A percentile compares a stretch with the other conserved stretches of the same genome.
These are phyloP conservation scores for Sporisorium graminicola DNA, from an alignment of 1,284 basidiomycete species.

Conservation along the genomic window DNA sequence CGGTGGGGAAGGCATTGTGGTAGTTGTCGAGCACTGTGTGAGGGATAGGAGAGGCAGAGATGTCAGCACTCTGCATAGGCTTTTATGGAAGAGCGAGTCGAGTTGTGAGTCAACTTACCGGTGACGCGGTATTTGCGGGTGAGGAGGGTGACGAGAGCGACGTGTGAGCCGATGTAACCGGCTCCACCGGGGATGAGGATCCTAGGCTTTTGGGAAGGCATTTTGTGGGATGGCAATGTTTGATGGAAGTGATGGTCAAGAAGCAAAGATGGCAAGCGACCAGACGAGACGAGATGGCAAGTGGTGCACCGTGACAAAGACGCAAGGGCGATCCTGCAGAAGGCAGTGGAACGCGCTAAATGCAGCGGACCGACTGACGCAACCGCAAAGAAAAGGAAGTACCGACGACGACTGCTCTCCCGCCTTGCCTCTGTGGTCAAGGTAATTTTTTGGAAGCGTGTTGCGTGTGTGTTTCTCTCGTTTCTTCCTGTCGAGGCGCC, in stretches of 20 bases:
- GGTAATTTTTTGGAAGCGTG: neutral
- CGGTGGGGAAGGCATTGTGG: constrained; percentile 86
- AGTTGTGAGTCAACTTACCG: too few species aligned
- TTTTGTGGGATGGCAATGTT: constrained; percentile 6
- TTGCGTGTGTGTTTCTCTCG: neutral
- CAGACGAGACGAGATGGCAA: neutral
- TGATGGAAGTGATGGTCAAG: constrained; percentile 10
- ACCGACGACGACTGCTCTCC: neutral
- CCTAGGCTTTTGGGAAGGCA: constrained; percentile 57
- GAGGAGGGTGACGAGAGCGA: constrained; percentile 85
- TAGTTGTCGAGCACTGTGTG: constrained; percentile 71
- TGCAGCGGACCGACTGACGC: too few species aligned
- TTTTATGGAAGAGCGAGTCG: neutral
- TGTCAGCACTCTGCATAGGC: neutral
- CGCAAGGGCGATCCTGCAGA: neutral
- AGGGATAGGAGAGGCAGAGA: neutral
- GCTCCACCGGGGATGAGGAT: constrained; percentile 69
- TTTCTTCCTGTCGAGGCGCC: constrained; percentile 2
- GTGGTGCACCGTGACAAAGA: neutral
- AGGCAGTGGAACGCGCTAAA: too few species aligned
- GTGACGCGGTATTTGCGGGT: constrained; percentile 87
- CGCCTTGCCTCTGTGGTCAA: neutral
- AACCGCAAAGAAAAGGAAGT: neutral
- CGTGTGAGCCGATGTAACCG: constrained; percentile 82
- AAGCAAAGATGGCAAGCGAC: constrained; percentile 1